Conservation (phyloP, 1,284 basidiomycete genomes). For the Athelia sp. region DNA sequence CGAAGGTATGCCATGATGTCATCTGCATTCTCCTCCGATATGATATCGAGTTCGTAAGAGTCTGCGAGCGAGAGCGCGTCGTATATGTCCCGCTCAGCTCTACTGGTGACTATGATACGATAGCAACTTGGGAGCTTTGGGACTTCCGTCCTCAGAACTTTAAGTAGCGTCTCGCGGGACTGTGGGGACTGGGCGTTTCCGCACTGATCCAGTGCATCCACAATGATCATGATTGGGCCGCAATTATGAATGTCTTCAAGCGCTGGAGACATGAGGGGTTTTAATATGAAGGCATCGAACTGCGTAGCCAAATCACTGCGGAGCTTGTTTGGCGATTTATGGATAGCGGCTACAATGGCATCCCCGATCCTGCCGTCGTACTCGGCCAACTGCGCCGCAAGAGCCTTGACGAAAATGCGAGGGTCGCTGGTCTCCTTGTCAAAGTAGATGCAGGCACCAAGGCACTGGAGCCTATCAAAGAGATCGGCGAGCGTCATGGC, state of each 20-base stretch:
- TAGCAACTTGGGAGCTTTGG: constrained; percentile 6
- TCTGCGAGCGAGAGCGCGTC: constrained; percentile 6
- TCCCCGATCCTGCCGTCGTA: constrained; percentile 8
- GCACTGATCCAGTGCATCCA: constrained; percentile 16
- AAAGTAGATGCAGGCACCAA: constrained; percentile 14
- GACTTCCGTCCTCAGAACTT: constrained; percentile 4
- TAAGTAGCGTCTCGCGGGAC: constrained; percentile 7
- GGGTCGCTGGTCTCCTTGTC: constrained; percentile 9
- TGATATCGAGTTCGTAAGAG: constrained; percentile 5
- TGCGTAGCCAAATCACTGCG: neutral
- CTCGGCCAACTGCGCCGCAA: constrained; percentile 11
- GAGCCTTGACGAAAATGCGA: constrained; percentile 9
- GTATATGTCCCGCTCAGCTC: constrained; percentile 10
- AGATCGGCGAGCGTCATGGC: constrained; percentile 11
- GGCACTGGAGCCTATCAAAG: constrained; percentile 4
- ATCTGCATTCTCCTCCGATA: neutral
- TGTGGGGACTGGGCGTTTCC: constrained; percentile 4
- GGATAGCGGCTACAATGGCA: neutral
- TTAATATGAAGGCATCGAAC: constrained; percentile 2
- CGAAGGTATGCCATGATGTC: constrained; percentile 24
- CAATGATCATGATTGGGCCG: neutral
- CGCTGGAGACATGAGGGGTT: neutral
- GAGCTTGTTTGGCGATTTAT: constrained; percentile 1
- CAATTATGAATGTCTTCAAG: neutral
- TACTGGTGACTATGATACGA: constrained; percentile 12